Conservation (phyloP, 176 grass and related monocot genomes). For the Musa acuminata region DNA sequence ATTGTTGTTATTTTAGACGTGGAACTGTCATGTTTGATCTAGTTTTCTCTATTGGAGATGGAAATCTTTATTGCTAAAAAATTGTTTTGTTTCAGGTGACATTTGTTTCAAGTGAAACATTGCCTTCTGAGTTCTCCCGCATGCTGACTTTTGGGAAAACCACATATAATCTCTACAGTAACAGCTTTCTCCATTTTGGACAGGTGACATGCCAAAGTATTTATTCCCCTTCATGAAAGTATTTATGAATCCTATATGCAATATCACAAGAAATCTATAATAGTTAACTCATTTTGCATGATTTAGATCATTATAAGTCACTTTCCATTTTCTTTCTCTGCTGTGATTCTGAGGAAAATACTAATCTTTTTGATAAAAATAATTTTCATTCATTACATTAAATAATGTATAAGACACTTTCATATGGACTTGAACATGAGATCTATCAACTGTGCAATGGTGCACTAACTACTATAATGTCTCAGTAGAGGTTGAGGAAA, state of each 20-base stretch:
- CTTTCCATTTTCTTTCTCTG: too few relatives aligned
- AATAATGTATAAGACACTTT: too few relatives aligned
- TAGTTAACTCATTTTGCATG: not conserved
- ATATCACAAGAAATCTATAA: too few relatives aligned
- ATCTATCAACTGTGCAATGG: too few relatives aligned
- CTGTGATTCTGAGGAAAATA: too few relatives aligned
- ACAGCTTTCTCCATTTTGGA: constrained; percentile 94
- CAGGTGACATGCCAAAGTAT: constrained; percentile 47
- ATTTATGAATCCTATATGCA: not conserved
- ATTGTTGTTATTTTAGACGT: too few relatives aligned
- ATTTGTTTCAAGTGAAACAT: constrained; percentile 81
- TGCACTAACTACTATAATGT: too few relatives aligned
- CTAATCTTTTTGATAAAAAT: too few relatives aligned
- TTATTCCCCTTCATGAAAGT: constrained; percentile 1
- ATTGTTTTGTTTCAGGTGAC: constrained; percentile 64
- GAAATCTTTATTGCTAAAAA: not conserved
- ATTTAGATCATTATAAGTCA: not conserved
- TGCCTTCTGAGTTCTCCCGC: constrained; percentile 48
- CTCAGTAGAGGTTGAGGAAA: too few relatives aligned
- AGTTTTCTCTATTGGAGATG: not conserved
- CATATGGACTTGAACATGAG: too few relatives aligned
- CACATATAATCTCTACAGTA: constrained; percentile 75
- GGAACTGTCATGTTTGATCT: not conserved
- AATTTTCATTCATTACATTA: too few relatives aligned
- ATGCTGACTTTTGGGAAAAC: constrained; percentile 60